Conservation (phyloP, 345 rosid genomes). For the Populus tremula region DNA sequence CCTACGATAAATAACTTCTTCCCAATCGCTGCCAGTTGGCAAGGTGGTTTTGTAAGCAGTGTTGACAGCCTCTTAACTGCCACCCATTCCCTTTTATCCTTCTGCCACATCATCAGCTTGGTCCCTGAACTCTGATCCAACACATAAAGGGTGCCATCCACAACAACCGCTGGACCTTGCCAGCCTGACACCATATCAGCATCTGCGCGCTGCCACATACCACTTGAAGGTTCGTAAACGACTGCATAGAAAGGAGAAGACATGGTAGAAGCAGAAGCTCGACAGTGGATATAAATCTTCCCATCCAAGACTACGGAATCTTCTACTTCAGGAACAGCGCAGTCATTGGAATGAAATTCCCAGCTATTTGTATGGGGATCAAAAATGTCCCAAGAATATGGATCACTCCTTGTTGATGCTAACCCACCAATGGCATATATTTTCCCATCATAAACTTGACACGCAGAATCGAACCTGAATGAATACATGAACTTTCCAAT, state of each 20-base stretch:
- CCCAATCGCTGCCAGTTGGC: conserved; percentile 62
- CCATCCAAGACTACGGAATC: conserved; percentile 70
- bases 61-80: conserved; percentile 62
- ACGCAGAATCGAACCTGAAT: conserved; percentile 77
- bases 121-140: conserved; percentile 75
- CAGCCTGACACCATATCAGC: conserved; percentile 66
- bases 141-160: conserved; percentile 60
- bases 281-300: conserved; percentile 53
- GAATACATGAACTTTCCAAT: not conserved
- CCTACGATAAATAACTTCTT: conserved; percentile 62
- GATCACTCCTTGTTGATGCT: conserved; percentile 41
- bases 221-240: conserved; percentile 45
- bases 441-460: conserved; percentile 56
- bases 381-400: conserved; percentile 62
- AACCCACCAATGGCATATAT: conserved; percentile 71
- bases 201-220: conserved; percentile 63
- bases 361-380: conserved; percentile 51
- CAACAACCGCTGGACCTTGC: conserved; percentile 75
- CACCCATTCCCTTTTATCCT: conserved; percentile 56
- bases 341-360: conserved; percentile 37
- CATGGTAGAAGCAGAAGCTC: conserved; percentile 24
- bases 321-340: conserved; percentile 48
- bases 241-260: conserved; percentile 36
- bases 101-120: conserved; percentile 64
- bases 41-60: conserved; percentile 60